Evolutionary conservation across 257 asterid species (phyloP), one percentile per base, ranked within the genome.

Genomic region (Voacanga thouarsii): DNA sequence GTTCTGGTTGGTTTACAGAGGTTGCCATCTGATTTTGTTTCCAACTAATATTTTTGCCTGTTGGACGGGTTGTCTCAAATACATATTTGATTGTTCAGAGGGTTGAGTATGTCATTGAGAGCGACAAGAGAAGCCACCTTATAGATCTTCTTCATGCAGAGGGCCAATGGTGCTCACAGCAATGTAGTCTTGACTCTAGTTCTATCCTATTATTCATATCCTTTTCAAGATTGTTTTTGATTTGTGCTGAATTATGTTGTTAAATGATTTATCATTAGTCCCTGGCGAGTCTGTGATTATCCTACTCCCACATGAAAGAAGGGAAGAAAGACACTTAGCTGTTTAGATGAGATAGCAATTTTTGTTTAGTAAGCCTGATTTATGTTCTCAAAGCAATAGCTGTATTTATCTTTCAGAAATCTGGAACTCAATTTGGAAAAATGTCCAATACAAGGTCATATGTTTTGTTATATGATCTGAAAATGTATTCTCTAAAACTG

Each of bases 31-130:
- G 97, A 92, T 85, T 92, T 92, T 81, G 96, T 92, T 80, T 86
- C 96, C 80, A 87, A 86, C 78, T 92, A 92, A 87, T 92, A 76
- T 92, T 92, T 84, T 85, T 92, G 93, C 83, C 97, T 45, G 97
- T 92, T 72, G 97, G 97, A 66, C 88, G 97, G 80, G 96, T 92
- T 79, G 97, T 96, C 85, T 92, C 97, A 70, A 92, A 94, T 87
- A 90, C 97, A 12, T 95, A 92, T 81, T 83, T 90, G 85, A 92
- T 92, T 79, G 88, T 88, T 83, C 97, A 92, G 77, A 89, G 94
- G 82, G 96, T 92, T 80, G 97, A 92, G 77, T 88, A 71, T 86
- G 97, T 92, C 82, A 86, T 88, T 9, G 95, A 89, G 49, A 81
- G 75, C 82, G 97, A 92, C 87, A 92, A 92, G 88, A 89, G 97